Evolutionary conservation across 2,329 filamentous ascomycete genomes (phyloP).

Genomic region (Hypoxylon sp.): DNA sequence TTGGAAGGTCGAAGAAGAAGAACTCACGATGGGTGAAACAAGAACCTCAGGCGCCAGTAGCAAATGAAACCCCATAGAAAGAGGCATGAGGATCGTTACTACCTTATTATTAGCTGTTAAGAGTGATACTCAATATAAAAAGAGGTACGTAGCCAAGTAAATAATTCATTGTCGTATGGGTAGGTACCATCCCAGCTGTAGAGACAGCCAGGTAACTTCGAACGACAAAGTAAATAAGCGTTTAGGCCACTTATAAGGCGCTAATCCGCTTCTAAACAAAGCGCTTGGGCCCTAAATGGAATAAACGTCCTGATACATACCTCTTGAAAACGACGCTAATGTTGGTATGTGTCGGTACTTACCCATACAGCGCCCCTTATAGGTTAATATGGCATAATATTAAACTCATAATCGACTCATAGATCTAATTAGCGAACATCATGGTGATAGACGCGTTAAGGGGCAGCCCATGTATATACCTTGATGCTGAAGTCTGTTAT

Average conservation of each 20-base stretch:
- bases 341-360: neutral
- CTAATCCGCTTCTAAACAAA: neutral
- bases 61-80: neutral
- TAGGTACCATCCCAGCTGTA: neutral
- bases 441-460: neutral
- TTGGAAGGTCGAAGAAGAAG: neutral
- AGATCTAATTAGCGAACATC: neutral
- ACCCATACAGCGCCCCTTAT: neutral
- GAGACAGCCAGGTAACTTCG: neutral
- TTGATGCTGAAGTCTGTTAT: neutral
- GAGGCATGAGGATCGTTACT: neutral
- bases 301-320: neutral
- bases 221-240: neutral
- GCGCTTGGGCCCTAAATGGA: neutral
- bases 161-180: neutral
- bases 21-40: neutral
- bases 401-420: neutral
- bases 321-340: neutral
- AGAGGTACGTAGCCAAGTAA: constrained; percentile 1
- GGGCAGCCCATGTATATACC: neutral
- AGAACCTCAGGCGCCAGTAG: neutral
- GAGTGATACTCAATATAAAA: neutral
- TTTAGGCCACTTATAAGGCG: neutral
- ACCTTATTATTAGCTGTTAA: neutral
- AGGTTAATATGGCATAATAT: neutral